Percentiles rank a stretch among this genome's conserved stretches.
Evolutionary conservation across 163 green algal species (phyloP).

Genomic region (Chlamydomonas reinhardtii): DNA sequence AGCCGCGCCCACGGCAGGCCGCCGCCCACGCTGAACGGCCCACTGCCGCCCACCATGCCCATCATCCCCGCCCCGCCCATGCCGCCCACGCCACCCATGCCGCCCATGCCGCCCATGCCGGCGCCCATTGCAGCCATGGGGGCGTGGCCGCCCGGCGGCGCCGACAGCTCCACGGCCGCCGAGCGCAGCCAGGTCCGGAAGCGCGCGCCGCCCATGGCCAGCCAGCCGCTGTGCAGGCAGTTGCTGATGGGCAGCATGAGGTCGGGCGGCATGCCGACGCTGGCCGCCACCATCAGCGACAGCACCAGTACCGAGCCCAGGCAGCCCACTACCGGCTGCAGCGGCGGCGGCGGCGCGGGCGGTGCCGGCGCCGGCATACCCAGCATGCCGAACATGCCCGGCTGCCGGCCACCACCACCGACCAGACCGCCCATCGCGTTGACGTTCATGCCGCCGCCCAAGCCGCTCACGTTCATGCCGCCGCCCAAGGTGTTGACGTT

Average conservation of each 20-base stretch:
- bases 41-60: not conserved
- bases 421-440: too few relatives aligned
- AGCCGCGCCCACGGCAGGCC: conserved; percentile 44
- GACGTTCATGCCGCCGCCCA: too few relatives aligned
- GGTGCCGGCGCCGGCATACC: not conserved
- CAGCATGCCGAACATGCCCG: not conserved
- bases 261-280: conserved; percentile 63
- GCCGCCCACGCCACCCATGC: not conserved
- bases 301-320: conserved; percentile 54
- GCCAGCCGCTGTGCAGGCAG: conserved; percentile 63
- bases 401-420: not conserved
- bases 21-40: not conserved
- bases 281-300: conserved; percentile 57
- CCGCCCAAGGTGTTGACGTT: too few relatives aligned
- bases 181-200: conserved; percentile 27
- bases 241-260: conserved; percentile 57
- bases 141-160: not conserved
- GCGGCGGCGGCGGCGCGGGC: not conserved
- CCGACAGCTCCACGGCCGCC: conserved; percentile 22
- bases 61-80: not conserved
- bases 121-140: not conserved
- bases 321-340: not conserved
- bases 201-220: conserved; percentile 43
- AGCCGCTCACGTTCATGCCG: too few relatives aligned
- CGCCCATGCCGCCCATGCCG: not conserved